A percentile compares a stretch with the other conserved stretches of the same genome.
phyloP scores from a whole-genome alignment of 202 grass and related monocot genomes.

The Bolboschoenoplectus hybrid region DNA sequence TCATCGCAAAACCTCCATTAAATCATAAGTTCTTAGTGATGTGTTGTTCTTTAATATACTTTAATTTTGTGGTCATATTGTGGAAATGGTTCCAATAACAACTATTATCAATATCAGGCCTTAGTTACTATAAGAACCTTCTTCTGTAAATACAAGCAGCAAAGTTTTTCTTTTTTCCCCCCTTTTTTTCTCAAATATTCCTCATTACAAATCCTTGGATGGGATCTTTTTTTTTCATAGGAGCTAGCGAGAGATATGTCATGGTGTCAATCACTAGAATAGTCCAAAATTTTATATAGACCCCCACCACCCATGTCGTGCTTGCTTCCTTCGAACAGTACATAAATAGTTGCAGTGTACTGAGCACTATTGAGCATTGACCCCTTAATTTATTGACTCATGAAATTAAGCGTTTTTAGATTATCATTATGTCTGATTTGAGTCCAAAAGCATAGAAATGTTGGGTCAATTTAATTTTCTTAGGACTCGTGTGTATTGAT shows the following conservation, averaged over 20 bases:
- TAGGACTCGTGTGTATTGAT: background rate
- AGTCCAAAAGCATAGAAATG: background rate
- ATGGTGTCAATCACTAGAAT: background rate
- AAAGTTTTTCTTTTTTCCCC: background rate
- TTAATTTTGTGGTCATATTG: too few relatives aligned
- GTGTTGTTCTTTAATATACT: background rate
- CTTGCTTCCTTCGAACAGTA: background rate
- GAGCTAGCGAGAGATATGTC: background rate
- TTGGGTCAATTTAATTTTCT: background rate
- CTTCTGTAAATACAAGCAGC: background rate
- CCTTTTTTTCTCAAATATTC: background rate
- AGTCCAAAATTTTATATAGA: background rate
- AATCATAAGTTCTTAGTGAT: background rate
- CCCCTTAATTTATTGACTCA: background rate
- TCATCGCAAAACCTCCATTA: background rate
- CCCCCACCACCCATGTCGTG: background rate
- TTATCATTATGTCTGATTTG: background rate
- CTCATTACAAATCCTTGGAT: background rate
- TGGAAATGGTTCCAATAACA: background rate
- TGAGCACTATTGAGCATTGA: background rate
- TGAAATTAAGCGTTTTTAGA: background rate
- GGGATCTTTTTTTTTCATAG: background rate
- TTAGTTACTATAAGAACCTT: background rate
- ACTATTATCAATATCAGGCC: background rate
- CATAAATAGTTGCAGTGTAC: constrained; percentile 5